Evolutionary conservation across 1,284 basidiomycete genomes (phyloP).

Genomic region (Heterobasidion occidentale): DNA sequence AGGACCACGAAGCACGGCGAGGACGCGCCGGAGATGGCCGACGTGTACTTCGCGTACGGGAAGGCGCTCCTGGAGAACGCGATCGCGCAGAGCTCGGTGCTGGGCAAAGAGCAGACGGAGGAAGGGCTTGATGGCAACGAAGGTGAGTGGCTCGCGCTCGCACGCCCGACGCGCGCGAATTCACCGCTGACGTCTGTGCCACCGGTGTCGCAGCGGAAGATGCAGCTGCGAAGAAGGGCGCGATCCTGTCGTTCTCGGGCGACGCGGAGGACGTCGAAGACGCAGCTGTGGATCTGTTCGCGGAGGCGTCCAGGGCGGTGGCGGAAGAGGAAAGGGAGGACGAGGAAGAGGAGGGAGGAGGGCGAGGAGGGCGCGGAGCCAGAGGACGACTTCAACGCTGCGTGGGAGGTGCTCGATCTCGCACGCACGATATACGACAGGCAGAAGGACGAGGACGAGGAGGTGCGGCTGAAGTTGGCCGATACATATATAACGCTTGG

Average conservation of each 20-base stretch:
- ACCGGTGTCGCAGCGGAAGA: background rate
- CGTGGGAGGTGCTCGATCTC: conserved; percentile 89
- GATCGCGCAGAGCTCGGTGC: conserved; percentile 70
- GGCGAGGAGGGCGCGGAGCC: conserved; percentile 65
- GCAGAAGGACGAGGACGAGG: conserved; percentile 48
- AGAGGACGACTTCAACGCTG: conserved; percentile 91
- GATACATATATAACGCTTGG: conserved; percentile 82
- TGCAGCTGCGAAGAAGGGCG: conserved; percentile 33
- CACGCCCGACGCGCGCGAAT: background rate
- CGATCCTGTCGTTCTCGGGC: conserved; percentile 68
- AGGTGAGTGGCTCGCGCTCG: conserved; percentile 15
- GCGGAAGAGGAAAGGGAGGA: conserved; percentile 33
- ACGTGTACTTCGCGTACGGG: conserved; percentile 81
- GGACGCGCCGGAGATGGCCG: conserved; percentile 69
- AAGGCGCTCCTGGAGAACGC: conserved; percentile 86
- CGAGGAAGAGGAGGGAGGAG: conserved; percentile 40
- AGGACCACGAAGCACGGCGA: conserved; percentile 72
- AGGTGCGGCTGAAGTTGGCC: conserved; percentile 66
- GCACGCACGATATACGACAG: conserved; percentile 79
- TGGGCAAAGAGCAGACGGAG: conserved; percentile 74
- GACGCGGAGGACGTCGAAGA: conserved; percentile 48
- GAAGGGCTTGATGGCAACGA: conserved; percentile 39
- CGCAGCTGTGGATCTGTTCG: conserved; percentile 54
- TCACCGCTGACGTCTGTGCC: background rate
- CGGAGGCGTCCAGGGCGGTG: conserved; percentile 34